Evolutionary conservation across 345 rosid species (phyloP), one percentile per base, ranked within the genome.

Genomic region (Pseudoturritis turrita): DNA sequence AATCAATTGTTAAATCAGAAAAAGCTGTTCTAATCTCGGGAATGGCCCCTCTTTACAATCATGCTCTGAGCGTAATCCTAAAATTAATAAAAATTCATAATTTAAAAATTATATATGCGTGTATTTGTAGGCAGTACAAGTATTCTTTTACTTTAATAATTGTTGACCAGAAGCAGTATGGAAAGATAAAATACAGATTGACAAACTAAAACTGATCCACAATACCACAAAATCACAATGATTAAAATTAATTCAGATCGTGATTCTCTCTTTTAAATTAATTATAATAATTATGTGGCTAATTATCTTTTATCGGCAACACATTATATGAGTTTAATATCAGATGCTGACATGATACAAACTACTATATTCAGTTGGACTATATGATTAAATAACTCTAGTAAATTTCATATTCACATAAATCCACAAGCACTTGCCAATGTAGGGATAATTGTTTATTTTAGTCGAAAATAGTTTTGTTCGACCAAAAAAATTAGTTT

Each of bases 61-160:
- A 77, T 85, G 76, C 80, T 74, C 28, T 66, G 77, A 81, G 76
- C 79, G 55, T 75, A 54, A 86, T 73, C 81, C 55, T 62, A 56
- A 36, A 44, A 57, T 28, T n/a, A n/a, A n/a, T n/a, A n/a, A n/a
- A n/a, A n/a, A n/a, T n/a, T n/a, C n/a, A n/a, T n/a, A n/a, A n/a
- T n/a, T n/a, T n/a, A n/a, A n/a, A n/a, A n/a, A n/a, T n/a, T n/a
- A n/a, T n/a, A 25, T 25, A 25, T 0, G 26, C 4, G 26, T 39
- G 62, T 52, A 13, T 49, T 21, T 61, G 40, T 17, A 55, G 56
- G 15, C 58, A 54, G 66, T 39, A 60, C 60, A 59, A 12, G 37
- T 37, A 59, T 60, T 47, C 15, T 11, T 61, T 26, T 36, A 35
- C 36, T 57, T 58, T 22, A 58, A 46, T 46, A 23, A 19, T 45